phyloP scores from a whole-genome alignment of 2,329 filamentous ascomycete genomes.

The Aspergillus melleus region DNA sequence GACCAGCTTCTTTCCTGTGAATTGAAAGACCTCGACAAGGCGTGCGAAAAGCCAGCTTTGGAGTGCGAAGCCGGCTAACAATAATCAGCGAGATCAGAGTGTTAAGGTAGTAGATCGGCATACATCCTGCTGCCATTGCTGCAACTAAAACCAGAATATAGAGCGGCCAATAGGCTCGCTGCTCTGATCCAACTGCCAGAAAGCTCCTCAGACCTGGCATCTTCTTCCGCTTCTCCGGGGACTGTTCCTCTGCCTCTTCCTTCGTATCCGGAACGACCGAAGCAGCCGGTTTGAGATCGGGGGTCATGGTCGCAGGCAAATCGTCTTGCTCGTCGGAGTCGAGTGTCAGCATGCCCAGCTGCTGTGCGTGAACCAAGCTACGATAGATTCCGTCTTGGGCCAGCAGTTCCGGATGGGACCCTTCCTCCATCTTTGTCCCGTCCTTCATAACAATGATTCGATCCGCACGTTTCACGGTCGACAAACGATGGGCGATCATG shows the following conservation, averaged over 20 bases:
- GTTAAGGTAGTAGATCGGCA: constrained; percentile 4
- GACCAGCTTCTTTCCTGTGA: constrained; percentile 39
- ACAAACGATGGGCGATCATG: constrained; percentile 65
- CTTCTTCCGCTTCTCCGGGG: not conserved
- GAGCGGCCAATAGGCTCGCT: constrained; percentile 29
- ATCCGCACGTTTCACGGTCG: constrained; percentile 57
- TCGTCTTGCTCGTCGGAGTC: not conserved
- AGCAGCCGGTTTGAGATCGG: not conserved
- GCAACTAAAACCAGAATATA: constrained; percentile 26
- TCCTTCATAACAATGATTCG: constrained; percentile 58
- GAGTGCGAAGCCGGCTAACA: constrained; percentile 30
- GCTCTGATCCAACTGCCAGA: constrained; percentile 23
- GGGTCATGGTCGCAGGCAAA: not conserved
- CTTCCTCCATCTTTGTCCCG: constrained; percentile 53
- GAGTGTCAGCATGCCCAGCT: not conserved
- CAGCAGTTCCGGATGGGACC: constrained; percentile 53
- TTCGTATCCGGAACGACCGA: not conserved
- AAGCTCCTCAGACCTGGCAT: not conserved
- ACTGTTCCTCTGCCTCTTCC: not conserved
- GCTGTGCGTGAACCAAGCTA: constrained; percentile 20
- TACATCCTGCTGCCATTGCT: constrained; percentile 33
- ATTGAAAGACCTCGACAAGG: constrained; percentile 50
- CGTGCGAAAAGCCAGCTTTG: constrained; percentile 50
- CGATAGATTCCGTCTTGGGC: constrained; percentile 42
- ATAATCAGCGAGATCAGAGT: not conserved